These are phyloP conservation scores for Galium porrigens DNA, from an alignment of 305 asterid species.

Conservation along the genomic window DNA sequence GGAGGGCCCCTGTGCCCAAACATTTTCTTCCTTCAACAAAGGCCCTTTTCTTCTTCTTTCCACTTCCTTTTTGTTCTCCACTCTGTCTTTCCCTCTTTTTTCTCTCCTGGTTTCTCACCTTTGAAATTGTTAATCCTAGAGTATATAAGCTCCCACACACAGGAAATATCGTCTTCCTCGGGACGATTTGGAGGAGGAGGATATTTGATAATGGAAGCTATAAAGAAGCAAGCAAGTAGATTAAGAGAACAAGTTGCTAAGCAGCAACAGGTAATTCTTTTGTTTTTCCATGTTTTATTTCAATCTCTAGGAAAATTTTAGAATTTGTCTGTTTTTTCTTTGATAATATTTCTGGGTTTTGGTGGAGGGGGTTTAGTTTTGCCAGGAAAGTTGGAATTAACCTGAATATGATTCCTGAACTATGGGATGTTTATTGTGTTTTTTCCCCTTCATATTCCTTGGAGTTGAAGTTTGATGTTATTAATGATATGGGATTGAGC, in stretches of 20 bases:
- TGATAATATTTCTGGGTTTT: not conserved
- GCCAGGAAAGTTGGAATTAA: not conserved
- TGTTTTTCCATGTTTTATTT: not conserved
- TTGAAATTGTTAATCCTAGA: not conserved
- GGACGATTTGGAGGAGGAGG: not conserved
- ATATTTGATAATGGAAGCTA: constrained; percentile 56
- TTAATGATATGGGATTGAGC: constrained; percentile 1
- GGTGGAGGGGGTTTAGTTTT: not conserved
- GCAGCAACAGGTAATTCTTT: constrained; percentile 66
- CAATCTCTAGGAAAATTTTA: not conserved
- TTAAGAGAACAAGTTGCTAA: constrained; percentile 84
- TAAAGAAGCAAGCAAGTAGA: constrained; percentile 82
- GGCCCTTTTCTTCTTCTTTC: constrained; percentile 6
- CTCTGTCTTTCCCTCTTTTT: not conserved
- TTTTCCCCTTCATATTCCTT: not conserved
- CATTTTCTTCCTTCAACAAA: not conserved
- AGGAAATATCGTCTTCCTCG: not conserved
- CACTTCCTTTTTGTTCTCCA: not conserved
- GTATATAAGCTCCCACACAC: not conserved
- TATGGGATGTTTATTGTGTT: not conserved
- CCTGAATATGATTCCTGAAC: not conserved
- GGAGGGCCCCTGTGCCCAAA: not conserved
- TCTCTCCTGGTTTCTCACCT: not conserved
- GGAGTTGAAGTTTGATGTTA: not conserved
- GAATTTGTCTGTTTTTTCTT: not conserved